Base-by-base conservation (phyloP, 352 stramenopile species). In the Pythium insidiosum region DNA sequence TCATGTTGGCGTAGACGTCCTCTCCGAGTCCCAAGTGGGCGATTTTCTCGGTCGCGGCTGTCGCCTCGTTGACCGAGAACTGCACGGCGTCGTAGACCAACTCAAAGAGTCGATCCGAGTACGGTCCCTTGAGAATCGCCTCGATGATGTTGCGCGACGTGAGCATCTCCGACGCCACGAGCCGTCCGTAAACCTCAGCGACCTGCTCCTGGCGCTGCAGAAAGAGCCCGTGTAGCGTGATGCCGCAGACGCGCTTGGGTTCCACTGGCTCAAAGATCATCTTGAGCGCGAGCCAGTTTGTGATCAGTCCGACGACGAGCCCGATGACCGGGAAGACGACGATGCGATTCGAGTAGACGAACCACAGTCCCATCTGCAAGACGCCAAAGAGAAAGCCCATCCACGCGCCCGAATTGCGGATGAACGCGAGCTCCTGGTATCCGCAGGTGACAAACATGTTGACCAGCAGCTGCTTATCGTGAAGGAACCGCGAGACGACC, bases 151-250 rank as follows among this genome's bases (percentile, higher is more conserved):
- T 90, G 38, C 80, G 68, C 26, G 86, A 74, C 29, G 85, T 95
- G 44, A 96, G 53, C 10, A 96, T 70, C 43, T 96, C 87, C 6
- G 62, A 50, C 3, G 81, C 66, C 6, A 94, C 84, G 56, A 97
- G 82, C 15, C 76, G 68, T 34, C 77, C 84, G 55, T 95, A 97
- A 5, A 95, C 78, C 21, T 85, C 67, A 9, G 86, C 77, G 15
- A 97, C 88, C 41, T 96, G 68, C 23, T 84, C 69, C 65, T 98
- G 95, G 28, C 94, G 86, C 35, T 77, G 78, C 13, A 98, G 57
- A 56, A 98, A 98, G 33, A 97, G 73, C 13, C 95, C 95, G 47
- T 98, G 95, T 12, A 98, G 73, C 28, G 79, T 95, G 47, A 98
- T 76, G n/a, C 37, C 33, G 11, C 87, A 80, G 23, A 86, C 61